Evolutionary conservation across 148 eudicot species (phyloP).

Genomic region (Fagopyrum homotropicum): DNA sequence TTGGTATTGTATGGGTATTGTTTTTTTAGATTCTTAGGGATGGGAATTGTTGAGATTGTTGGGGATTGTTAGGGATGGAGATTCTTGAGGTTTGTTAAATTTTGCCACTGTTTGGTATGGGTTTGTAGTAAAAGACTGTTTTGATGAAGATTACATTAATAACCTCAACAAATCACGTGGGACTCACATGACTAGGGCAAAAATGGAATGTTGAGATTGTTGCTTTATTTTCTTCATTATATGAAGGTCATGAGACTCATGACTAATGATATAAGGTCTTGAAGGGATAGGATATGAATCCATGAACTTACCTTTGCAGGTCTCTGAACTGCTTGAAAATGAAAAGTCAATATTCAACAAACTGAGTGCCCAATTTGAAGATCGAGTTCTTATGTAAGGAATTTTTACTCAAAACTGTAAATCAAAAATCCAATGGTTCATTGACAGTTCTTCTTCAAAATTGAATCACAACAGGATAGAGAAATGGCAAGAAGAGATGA

Average conservation of each 20-base stretch:
- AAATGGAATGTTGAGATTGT: neutral
- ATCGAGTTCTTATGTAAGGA: slow-evolving; percentile 49
- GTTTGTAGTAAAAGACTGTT: no score
- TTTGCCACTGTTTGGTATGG: no score
- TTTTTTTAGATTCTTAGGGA: no score
- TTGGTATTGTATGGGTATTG: no score
- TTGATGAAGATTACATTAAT: no score
- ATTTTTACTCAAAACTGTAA: neutral
- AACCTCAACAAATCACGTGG: no score
- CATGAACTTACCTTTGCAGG: slow-evolving; percentile 31
- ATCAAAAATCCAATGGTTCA: slow-evolving; percentile 1
- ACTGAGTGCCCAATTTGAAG: slow-evolving; percentile 68
- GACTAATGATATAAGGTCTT: neutral
- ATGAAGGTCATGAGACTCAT: neutral
- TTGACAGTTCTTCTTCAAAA: slow-evolving; percentile 13
- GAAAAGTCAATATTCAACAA: slow-evolving; percentile 67
- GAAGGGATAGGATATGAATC: neutral
- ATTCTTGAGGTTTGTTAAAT: no score
- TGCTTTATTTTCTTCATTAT: neutral
- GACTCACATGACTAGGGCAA: no score
- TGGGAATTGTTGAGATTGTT: no score
- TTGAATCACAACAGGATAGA: slow-evolving; percentile 46
- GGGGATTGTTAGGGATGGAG: no score
- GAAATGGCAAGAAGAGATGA: slow-evolving; percentile 87
- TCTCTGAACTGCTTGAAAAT: slow-evolving; percentile 76